Base-by-base conservation (phyloP, 352 stramenopile genomes). In the Phytophthora litchii region DNA sequence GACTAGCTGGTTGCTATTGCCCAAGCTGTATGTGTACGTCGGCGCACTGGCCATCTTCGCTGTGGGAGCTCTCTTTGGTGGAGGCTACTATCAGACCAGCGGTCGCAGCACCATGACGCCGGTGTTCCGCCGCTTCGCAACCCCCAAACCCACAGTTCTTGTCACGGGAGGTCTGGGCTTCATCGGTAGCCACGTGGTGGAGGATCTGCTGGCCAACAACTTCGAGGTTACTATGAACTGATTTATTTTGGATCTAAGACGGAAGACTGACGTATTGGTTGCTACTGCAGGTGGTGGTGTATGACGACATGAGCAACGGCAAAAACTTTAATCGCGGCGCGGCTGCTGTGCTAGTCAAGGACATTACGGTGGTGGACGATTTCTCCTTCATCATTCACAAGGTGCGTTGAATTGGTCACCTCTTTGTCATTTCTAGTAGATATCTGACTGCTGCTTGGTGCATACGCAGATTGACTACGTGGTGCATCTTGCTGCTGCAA, bases 261-360 rank as follows among this genome's bases (percentile, higher is more conserved):
- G 2, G n/a, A 25, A 23, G 19, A 42, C 23, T 64, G 23, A 68
- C 17, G 10, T 12, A 9, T 43, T 19, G 12, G 2, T 46, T 56
- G 10, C 8, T 69, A 7, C 25, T 68, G 50, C 36, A 91, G 81
- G 85, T 94, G 11, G 80, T 94, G 13, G 80, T 94, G 38, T 93
- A 91, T 57, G 86, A 94, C 45, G 83, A 94, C 63, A 93, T 93
- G 86, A 94, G 86, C 71, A 94, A 94, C 56, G 86, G 86, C 48
- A 86, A 86, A 54, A 94, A 94, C 59, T 92, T 93, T 35, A 91
- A 94, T 65, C 78, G 79, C 11, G 80, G 70, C 27, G 60, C 72
- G n/a, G 78, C 83, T 3, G 80, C 83, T 5, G 78, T 94, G 50
- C 66, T 93, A 20, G 68, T 94, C 42, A 94, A 94, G 65, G 86